Evolutionary conservation across 441 rosid genomes (phyloP).

Genomic region (Erodium chrysanthum): DNA sequence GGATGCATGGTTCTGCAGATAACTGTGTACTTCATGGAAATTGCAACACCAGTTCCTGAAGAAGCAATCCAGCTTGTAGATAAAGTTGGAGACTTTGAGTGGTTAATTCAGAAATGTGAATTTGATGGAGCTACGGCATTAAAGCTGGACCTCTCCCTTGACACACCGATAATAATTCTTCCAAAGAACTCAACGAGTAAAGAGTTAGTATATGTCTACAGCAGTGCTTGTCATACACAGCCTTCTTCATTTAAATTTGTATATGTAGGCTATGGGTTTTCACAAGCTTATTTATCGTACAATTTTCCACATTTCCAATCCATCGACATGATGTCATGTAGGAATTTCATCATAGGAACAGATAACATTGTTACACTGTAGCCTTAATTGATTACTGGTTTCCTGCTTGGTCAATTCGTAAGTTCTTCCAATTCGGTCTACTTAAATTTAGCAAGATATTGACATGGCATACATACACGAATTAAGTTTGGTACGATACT

Average conservation of each 20-base stretch:
- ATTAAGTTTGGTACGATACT: neutral
- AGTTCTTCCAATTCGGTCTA: neutral
- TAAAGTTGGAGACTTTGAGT: slow-evolving; percentile 97
- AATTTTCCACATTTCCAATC: neutral
- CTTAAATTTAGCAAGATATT: neutral
- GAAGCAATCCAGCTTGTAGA: slow-evolving; percentile 96
- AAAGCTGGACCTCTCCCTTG: slow-evolving; percentile 91
- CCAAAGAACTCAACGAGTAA: slow-evolving; percentile 82
- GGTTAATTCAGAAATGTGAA: slow-evolving; percentile 92
- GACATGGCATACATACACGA: neutral
- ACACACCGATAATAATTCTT: slow-evolving; percentile 84
- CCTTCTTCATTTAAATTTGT: slow-evolving; percentile 7
- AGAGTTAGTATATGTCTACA: slow-evolving; percentile 52
- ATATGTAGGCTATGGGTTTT: neutral
- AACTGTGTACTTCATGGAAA: slow-evolving; percentile 89
- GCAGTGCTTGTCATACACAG: slow-evolving; percentile 13
- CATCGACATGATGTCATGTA: neutral
- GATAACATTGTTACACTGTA: neutral
- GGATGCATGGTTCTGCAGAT: slow-evolving; percentile 44
- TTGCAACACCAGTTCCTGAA: slow-evolving; percentile 88
- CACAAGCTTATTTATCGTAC: neutral
- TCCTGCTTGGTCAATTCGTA: neutral
- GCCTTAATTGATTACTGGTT: neutral
- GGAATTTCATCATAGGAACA: neutral
- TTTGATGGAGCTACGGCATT: slow-evolving; percentile 92